These are phyloP conservation scores for Saccharomyces hybrid DNA, from an alignment of 1,139 yeast species.

Conservation along the genomic window DNA sequence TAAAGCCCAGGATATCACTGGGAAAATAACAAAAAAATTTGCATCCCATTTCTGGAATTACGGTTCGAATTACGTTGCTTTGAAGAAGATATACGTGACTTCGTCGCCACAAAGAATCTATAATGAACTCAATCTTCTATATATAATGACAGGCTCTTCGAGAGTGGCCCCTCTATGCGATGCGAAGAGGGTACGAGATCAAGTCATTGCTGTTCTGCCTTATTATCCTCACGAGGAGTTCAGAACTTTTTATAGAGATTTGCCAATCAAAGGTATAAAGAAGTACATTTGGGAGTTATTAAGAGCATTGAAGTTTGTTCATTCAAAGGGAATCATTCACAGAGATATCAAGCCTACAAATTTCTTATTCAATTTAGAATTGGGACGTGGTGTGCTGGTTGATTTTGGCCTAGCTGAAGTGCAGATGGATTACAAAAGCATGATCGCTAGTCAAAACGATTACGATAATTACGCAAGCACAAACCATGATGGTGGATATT, in stretches of 20 bases:
- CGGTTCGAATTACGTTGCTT: conserved; percentile 65
- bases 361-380: conserved; percentile 69
- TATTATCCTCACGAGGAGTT: conserved; percentile 88
- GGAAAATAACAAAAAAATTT: conserved; percentile 21
- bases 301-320: conserved; percentile 68
- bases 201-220: conserved; percentile 86
- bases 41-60: conserved; percentile 28
- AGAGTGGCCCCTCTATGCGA: conserved; percentile 86
- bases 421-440: conserved; percentile 16
- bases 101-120: conserved; percentile 87
- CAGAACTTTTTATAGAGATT: conserved; percentile 73
- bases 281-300: conserved; percentile 73
- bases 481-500: conserved; percentile 14
- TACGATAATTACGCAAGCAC: conserved; percentile 2
- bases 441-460: neutral
- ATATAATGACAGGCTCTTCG: conserved; percentile 56
- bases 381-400: conserved; percentile 74
- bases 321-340: conserved; percentile 68
- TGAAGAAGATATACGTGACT: conserved; percentile 89
- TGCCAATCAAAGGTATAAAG: conserved; percentile 72
- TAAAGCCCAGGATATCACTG: conserved; percentile 60
- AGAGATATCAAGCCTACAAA: conserved; percentile 89
- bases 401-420: conserved; percentile 89
- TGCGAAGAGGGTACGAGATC: conserved; percentile 80
- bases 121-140: conserved; percentile 74